phyloP scores from a whole-genome alignment of 2,329 filamentous ascomycete species.

The Monilinia laxa region DNA sequence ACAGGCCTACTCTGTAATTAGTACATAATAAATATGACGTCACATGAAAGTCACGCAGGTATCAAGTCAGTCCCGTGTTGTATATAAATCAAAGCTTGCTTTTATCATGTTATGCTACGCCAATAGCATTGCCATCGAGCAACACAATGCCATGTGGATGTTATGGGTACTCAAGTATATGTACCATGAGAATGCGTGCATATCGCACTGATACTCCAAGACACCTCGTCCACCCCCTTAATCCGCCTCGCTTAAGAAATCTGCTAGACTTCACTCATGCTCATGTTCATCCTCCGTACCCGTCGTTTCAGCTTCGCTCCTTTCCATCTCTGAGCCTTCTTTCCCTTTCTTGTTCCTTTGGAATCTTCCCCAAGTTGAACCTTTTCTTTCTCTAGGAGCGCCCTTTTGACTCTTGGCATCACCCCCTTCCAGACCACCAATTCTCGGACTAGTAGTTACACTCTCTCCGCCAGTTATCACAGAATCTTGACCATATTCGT shows the following conservation, averaged over 20 bases:
- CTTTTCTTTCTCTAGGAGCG: slow-evolving; percentile 36
- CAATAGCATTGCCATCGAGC: background rate
- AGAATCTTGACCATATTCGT: slow-evolving; percentile 55
- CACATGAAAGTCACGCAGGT: background rate
- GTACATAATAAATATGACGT: background rate
- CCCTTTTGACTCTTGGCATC: slow-evolving; percentile 44
- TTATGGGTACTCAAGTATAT: background rate
- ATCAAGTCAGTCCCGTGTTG: background rate
- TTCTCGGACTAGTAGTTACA: slow-evolving; percentile 52
- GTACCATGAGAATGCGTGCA: background rate
- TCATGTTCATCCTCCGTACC: slow-evolving; percentile 36
- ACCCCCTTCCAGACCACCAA: slow-evolving; percentile 51
- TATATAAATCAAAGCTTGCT: slow-evolving; percentile 7
- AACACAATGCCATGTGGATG: background rate
- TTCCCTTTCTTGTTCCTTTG: slow-evolving; percentile 37
- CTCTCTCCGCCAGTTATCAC: slow-evolving; percentile 5
- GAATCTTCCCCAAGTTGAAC: slow-evolving; percentile 36
- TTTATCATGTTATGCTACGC: slow-evolving; percentile 2
- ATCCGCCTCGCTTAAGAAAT: background rate
- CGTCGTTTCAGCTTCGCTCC: slow-evolving; percentile 37
- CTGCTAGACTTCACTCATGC: background rate
- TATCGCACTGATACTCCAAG: background rate
- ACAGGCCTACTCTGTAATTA: background rate
- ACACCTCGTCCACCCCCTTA: background rate
- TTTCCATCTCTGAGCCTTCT: slow-evolving; percentile 38